These are phyloP conservation scores for Mycena amicta DNA, from an alignment of 768 basidiomycete species.

Conservation along the genomic window DNA sequence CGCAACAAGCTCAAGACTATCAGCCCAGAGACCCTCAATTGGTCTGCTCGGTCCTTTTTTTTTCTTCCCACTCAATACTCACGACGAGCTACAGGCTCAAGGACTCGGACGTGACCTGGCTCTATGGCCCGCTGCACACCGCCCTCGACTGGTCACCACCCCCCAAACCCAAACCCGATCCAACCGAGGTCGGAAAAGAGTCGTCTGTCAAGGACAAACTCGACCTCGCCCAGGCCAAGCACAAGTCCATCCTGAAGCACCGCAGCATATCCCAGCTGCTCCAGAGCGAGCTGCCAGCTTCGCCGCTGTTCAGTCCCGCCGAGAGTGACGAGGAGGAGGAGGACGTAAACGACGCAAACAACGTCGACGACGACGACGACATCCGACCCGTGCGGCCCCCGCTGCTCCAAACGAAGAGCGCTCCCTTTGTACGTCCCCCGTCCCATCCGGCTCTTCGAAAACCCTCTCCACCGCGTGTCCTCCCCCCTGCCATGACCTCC, in stretches of 20 bases:
- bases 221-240: constrained; percentile 44
- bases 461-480: constrained; percentile 72
- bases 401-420: constrained; percentile 84
- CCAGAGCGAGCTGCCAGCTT: constrained; percentile 65
- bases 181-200: constrained; percentile 40
- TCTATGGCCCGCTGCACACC: constrained; percentile 95
- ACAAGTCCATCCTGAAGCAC: constrained; percentile 95
- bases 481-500: constrained; percentile 30
- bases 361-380: constrained; percentile 28
- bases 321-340: constrained; percentile 55
- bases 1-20: constrained; percentile 93
- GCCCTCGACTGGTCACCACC: constrained; percentile 84
- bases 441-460: constrained; percentile 55
- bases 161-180: constrained; percentile 51
- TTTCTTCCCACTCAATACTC: constrained; percentile 14
- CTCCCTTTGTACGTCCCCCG: constrained; percentile 71
- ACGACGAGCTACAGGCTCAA: constrained; percentile 73
- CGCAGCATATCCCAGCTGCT: constrained; percentile 91
- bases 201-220: constrained; percentile 52
- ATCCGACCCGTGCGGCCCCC: constrained; percentile 49
- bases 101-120: constrained; percentile 98
- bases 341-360: not conserved
- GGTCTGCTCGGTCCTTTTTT: constrained; percentile 63
- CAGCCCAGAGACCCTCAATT: constrained; percentile 96
- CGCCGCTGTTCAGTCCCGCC: constrained; percentile 61